A percentile compares a stretch with the other conserved stretches of the same genome.
Evolutionary conservation across 2,329 filamentous ascomycete species (phyloP).

Genomic region (Macrophomina pseudophaseolina): DNA sequence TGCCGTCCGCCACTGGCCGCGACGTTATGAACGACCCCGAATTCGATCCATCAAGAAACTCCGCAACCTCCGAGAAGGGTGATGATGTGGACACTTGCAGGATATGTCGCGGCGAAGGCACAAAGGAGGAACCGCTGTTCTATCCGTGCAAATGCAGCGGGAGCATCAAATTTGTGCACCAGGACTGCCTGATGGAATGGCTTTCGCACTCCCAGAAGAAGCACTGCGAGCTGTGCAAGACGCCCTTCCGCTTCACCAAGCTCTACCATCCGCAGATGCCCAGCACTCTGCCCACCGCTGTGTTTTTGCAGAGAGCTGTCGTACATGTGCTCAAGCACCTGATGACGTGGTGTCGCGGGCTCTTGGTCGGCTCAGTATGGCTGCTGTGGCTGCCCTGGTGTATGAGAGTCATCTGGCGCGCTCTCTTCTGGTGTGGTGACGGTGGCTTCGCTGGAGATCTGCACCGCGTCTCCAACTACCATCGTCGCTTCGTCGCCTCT

Average conservation of each 20-base stretch:
- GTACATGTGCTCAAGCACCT: constrained; percentile 74
- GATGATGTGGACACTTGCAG: constrained; percentile 84
- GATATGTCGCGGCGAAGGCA: constrained; percentile 92
- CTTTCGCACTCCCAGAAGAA: constrained; percentile 98
- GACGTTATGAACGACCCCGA: constrained; percentile 65
- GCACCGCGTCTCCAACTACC: constrained; percentile 36
- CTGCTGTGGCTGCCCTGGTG: constrained; percentile 84
- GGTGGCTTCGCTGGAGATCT: constrained; percentile 65
- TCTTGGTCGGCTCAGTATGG: constrained; percentile 86
- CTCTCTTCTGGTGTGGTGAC: constrained; percentile 93
- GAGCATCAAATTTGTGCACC: constrained; percentile 98
- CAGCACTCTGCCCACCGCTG: constrained; percentile 73
- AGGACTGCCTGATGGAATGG: constrained; percentile 99
- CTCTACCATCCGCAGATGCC: constrained; percentile 96
- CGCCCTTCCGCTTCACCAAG: constrained; percentile 96
- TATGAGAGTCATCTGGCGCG: constrained; percentile 90
- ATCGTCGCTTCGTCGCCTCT: neutral
- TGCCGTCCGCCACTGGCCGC: constrained; percentile 5
- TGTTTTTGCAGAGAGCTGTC: constrained; percentile 80
- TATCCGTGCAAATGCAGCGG: constrained; percentile 99
- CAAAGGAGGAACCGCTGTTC: constrained; percentile 83
- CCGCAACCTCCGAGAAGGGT: constrained; percentile 35
- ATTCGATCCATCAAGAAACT: constrained; percentile 48
- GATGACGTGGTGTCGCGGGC: constrained; percentile 76
- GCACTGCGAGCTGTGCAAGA: constrained; percentile 99